Percentiles rank a stretch among this genome's conserved stretches.
Conservation (phyloP, 163 green algal species). For the Scenedesmus sp. region DNA sequence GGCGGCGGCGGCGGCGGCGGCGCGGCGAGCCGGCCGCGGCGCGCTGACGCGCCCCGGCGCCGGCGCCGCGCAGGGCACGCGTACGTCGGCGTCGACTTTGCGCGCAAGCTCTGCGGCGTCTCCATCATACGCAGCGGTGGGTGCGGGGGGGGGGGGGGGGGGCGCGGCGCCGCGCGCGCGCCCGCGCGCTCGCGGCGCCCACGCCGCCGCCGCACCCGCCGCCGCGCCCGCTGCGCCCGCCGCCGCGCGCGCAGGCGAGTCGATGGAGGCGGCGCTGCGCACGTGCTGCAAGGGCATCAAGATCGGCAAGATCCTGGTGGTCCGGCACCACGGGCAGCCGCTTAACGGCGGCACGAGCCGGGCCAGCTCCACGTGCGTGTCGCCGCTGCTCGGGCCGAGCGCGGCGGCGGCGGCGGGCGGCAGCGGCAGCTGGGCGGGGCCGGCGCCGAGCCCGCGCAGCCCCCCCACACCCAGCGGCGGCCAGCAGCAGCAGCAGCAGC, state of each 20-base stretch:
- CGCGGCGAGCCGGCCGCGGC: too few relatives aligned
- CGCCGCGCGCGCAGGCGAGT: slow-evolving; percentile 65
- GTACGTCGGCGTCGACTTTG: slow-evolving; percentile 97
- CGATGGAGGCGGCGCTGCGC: slow-evolving; percentile 97
- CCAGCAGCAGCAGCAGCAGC: slow-evolving; percentile 4
- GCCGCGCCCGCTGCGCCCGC: too few relatives aligned
- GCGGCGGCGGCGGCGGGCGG: background rate
- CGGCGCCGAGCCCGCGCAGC: too few relatives aligned
- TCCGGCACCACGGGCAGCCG: slow-evolving; percentile 26
- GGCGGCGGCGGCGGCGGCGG: too few relatives aligned
- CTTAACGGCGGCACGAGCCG: background rate
- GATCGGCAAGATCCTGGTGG: slow-evolving; percentile 85
- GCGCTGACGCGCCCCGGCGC: too few relatives aligned
- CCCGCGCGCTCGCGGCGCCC: too few relatives aligned
- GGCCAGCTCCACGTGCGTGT: background rate
- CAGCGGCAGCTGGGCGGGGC: too few relatives aligned
- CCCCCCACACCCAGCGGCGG: background rate
- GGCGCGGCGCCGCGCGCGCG: too few relatives aligned
- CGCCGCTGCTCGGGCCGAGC: background rate
- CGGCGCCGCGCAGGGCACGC: slow-evolving; percentile 80
- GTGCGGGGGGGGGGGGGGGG: background rate
- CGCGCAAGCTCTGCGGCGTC: slow-evolving; percentile 94
- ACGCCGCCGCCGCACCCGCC: too few relatives aligned
- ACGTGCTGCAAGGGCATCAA: slow-evolving; percentile 95
- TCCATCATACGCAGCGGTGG: slow-evolving; percentile 92